Evolutionary conservation across 768 basidiomycete species (phyloP).

Genomic region (Botryobasidium botryosum): DNA sequence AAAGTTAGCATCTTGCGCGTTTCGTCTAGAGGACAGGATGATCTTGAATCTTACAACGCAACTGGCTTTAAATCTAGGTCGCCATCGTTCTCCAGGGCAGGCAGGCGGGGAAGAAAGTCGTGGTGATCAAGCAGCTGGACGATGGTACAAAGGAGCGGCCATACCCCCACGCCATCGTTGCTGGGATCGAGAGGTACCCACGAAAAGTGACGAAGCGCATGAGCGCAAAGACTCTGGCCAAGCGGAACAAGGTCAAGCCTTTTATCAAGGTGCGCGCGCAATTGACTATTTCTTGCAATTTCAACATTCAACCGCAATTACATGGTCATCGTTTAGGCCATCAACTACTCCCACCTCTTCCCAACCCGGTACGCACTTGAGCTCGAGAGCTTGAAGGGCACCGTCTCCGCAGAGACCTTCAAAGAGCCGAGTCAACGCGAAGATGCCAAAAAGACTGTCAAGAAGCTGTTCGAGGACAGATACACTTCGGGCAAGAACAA

Average conservation of each 20-base stretch:
- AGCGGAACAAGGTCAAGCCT: conserved; percentile 95
- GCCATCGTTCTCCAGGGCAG: conserved; percentile 97
- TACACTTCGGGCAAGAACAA: conserved; percentile 90
- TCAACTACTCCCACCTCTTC: conserved; percentile 99
- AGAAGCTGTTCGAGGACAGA: conserved; percentile 91
- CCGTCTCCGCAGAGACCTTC: conserved; percentile 76
- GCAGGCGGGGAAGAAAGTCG: conserved; percentile 98
- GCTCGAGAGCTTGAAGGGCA: conserved; percentile 83
- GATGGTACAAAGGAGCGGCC: conserved; percentile 93
- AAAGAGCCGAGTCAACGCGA: conserved; percentile 93
- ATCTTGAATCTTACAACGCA: not conserved
- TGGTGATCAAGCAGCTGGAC: conserved; percentile 94
- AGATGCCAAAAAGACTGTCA: conserved; percentile 88
- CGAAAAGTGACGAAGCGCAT: conserved; percentile 94
- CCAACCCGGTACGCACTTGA: conserved; percentile 98
- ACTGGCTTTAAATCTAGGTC: conserved; percentile 31
- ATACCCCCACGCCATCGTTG: conserved; percentile 97
- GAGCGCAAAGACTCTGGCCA: conserved; percentile 87
- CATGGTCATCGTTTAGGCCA: conserved; percentile 29
- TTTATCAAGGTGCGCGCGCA: conserved; percentile 90
- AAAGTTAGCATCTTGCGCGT: conserved; percentile 37
- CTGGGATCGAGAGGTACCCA: conserved; percentile 96
- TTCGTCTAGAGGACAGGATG: not conserved
- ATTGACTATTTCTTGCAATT: not conserved
- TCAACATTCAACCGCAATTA: not conserved